These are phyloP conservation scores for Scytalidium lignicola DNA, from an alignment of 2,329 filamentous ascomycete species.

Conservation along the genomic window DNA sequence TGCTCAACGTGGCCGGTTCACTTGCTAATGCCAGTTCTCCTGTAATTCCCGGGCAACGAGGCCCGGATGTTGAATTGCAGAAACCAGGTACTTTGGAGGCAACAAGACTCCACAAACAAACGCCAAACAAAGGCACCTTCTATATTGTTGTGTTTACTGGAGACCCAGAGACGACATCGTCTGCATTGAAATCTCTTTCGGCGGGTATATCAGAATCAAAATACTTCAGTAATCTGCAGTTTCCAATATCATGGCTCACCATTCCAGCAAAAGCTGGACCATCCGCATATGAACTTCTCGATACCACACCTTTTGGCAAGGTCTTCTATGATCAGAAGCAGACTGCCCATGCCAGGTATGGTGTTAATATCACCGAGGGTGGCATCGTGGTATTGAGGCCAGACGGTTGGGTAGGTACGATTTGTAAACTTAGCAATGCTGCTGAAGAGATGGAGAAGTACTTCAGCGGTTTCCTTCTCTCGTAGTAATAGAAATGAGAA, in stretches of 20 bases:
- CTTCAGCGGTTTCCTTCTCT: constrained; percentile 36
- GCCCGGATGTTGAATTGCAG: constrained; percentile 39
- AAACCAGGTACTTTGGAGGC: constrained; percentile 40
- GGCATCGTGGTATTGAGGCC: constrained; percentile 45
- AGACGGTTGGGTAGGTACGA: constrained; percentile 49
- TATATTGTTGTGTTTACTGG: constrained; percentile 38
- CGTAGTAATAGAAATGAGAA: neutral
- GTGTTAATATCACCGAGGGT: constrained; percentile 32
- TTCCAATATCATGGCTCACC: constrained; percentile 42
- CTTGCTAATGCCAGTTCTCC: constrained; percentile 14
- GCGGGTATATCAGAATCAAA: constrained; percentile 14
- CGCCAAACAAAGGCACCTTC: constrained; percentile 37
- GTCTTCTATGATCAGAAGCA: constrained; percentile 49
- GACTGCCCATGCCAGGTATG: constrained; percentile 40
- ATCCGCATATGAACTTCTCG: constrained; percentile 41
- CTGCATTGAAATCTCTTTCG: constrained; percentile 14
- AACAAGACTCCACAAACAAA: constrained; percentile 38
- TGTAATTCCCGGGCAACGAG: constrained; percentile 36
- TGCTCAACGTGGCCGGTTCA: constrained; percentile 34
- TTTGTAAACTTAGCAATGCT: constrained; percentile 28
- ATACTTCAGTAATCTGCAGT: constrained; percentile 29
- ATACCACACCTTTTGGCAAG: constrained; percentile 41
- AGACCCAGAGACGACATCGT: constrained; percentile 21
- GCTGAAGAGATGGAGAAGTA: constrained; percentile 44
- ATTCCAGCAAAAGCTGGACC: constrained; percentile 34